A percentile compares a stretch with the other conserved stretches of the same genome.
These are phyloP conservation scores for Fabrea salina DNA, from an alignment of 169 alveolate species.

Conservation along the genomic window DNA sequence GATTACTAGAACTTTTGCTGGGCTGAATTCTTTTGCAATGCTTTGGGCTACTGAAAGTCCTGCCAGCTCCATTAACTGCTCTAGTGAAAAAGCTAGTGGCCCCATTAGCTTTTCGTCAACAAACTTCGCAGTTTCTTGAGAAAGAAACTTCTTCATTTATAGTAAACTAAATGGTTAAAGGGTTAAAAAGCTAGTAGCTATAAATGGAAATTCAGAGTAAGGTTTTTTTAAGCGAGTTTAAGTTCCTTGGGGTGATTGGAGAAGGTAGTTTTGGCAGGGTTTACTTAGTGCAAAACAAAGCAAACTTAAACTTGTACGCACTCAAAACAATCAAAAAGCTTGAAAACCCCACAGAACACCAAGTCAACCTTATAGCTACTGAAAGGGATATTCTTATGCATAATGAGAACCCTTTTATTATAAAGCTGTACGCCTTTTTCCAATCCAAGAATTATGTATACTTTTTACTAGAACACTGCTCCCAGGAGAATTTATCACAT, in stretches of 20 bases:
- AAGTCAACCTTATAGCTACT: constrained; percentile 78
- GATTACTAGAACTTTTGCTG: constrained; percentile 54
- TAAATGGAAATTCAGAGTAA: too few species aligned
- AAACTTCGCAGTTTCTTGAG: constrained; percentile 45
- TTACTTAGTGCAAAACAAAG: constrained; percentile 69
- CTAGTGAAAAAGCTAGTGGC: constrained; percentile 75
- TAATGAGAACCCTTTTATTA: constrained; percentile 84
- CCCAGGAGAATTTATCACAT: constrained; percentile 80
- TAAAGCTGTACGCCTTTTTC: constrained; percentile 77
- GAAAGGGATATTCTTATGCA: constrained; percentile 84
- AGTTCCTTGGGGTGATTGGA: constrained; percentile 59
- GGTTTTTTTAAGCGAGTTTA: constrained; percentile 28
- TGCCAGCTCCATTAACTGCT: constrained; percentile 87
- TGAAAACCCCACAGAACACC: constrained; percentile 64
- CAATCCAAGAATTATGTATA: constrained; percentile 72
- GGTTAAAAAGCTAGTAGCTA: too few species aligned
- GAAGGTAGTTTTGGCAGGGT: constrained; percentile 86
- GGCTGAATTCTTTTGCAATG: constrained; percentile 53
- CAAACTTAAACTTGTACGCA: constrained; percentile 68
- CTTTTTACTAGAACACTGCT: constrained; percentile 78
- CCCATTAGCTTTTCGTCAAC: constrained; percentile 80
- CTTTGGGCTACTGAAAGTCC: constrained; percentile 85
- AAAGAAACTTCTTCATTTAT: constrained; percentile 11
- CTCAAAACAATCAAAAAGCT: constrained; percentile 77
- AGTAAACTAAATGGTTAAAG: neutral